Evolutionary conservation across 2,329 filamentous ascomycete genomes (phyloP), one percentile per base, ranked within the genome.

Genomic region (Fusarium dimerum): DNA sequence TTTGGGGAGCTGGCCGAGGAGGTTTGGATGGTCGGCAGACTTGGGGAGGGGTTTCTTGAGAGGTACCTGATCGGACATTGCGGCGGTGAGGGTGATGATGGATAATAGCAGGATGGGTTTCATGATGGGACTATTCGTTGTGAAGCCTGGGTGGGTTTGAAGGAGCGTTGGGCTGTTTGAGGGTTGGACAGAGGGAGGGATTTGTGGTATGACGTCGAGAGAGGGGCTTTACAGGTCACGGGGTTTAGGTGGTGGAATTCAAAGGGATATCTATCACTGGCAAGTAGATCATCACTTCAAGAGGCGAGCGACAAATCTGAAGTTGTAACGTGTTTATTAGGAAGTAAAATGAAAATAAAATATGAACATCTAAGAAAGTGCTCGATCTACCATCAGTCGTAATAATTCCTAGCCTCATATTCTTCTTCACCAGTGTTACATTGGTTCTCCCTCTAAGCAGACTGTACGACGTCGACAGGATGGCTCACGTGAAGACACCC

Each of bases 1-100:
- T 54, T 62, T 55, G 52, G 64, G 67, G 38, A 66, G 61, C 40
- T 60, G 59, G 47, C 56, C 57, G 52, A 50, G 56, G 32, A 56
- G 55, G 45, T 36, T 36, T 36, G 32, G 32, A 10, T 15, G 32
- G 32, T 36, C 13, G 10, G 32, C 32, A 4, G 32, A 15, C 4
- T 36, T 36, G 50, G 52, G 34, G 49, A 60, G 15, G 43, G 54
- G 6, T 48, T 40, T 18, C 52, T 43, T 17, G 2, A 48, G 38
- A 3, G 45, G 43, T 4, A 26, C 40, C 52, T 47, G 45, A 13
- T 29, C 6, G 49, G 47, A 38, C 38, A 39, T 18, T 3, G 47
- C 48, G 17, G 47, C 34, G 13, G 58, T 15, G 45, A 64, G 50
- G 41, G 53, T 54, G 43, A 61, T 44, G 6, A 46, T 36, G 51